These are phyloP conservation scores for Ettlia oleoabundans DNA, from an alignment of 139 green algal genomes.

Conservation along the genomic window DNA sequence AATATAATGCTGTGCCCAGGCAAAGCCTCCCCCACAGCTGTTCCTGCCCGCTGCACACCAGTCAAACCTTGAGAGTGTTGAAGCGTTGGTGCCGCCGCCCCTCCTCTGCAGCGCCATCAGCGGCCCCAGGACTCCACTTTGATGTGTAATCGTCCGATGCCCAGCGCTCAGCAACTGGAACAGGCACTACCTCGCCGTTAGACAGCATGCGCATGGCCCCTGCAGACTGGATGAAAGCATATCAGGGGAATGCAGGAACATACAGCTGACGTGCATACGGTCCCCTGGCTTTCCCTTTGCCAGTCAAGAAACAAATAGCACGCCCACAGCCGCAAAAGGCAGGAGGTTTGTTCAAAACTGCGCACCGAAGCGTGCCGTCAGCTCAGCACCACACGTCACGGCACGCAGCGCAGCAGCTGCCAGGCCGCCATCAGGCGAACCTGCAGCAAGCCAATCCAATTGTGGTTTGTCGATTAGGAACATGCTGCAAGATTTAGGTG, in stretches of 20 bases:
- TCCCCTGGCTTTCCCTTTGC: too few species aligned
- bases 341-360: background rate
- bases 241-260: background rate
- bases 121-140: too few species aligned
- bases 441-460: background rate
- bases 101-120: background rate
- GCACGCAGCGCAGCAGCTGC: constrained; percentile 54
- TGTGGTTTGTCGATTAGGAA: too few species aligned
- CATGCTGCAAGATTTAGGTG: background rate
- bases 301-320: too few species aligned
- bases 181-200: constrained; percentile 63
- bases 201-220: constrained; percentile 72
- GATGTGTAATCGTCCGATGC: background rate
- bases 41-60: too few species aligned
- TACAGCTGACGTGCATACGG: too few species aligned
- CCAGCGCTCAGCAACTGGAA: constrained; percentile 6
- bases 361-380: constrained; percentile 59
- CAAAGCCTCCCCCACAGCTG: too few species aligned
- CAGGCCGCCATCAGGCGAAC: constrained; percentile 53
- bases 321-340: too few species aligned
- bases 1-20: background rate
- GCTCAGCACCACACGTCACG: constrained; percentile 59
- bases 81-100: too few species aligned
- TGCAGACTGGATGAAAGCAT: background rate
- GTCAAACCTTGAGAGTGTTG: too few species aligned